phyloP scores from a whole-genome alignment of 192 early-diverging fungal species.

The Rhizophagus sp. region DNA sequence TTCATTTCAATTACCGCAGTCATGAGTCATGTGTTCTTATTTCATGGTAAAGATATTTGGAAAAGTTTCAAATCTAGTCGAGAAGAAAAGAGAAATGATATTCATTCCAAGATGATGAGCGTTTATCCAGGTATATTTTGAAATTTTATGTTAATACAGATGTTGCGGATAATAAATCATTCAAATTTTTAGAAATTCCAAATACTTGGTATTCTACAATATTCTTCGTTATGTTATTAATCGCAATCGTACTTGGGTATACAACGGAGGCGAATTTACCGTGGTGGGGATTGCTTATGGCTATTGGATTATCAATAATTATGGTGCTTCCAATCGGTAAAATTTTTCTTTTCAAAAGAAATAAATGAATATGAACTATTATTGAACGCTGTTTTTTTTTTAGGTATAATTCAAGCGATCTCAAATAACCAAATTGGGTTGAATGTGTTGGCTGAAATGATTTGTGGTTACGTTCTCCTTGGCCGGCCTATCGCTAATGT shows the following conservation, averaged over 20 bases:
- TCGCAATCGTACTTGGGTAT: conserved; percentile 40
- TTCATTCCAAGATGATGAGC: conserved; percentile 28
- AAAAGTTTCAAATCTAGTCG: conserved; percentile 32
- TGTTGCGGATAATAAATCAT: too few relatives aligned
- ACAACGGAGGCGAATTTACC: conserved; percentile 43
- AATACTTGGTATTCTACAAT: conserved; percentile 51
- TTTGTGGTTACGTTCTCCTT: conserved; percentile 55
- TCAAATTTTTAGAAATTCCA: conserved; percentile 43
- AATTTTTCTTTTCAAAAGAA: too few relatives aligned
- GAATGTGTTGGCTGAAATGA: conserved; percentile 62
- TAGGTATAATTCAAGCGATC: conserved; percentile 49
- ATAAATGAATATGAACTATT: too few relatives aligned
- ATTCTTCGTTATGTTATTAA: conserved; percentile 37
- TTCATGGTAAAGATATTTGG: conserved; percentile 62
- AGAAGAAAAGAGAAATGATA: conserved; percentile 13
- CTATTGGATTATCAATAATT: conserved; percentile 38
- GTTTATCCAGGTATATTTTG: conserved; percentile 9
- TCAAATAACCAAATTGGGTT: conserved; percentile 52
- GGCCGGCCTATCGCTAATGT: conserved; percentile 55
- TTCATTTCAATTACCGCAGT: conserved; percentile 62
- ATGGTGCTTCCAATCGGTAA: conserved; percentile 54
- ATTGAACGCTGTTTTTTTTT: too few relatives aligned
- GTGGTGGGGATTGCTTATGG: conserved; percentile 51
- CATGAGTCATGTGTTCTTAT: conserved; percentile 55
- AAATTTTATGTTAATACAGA: too few relatives aligned